phyloP scores from a whole-genome alignment of 1,139 yeast species.

The Sugiyamaella grinbergsii region DNA sequence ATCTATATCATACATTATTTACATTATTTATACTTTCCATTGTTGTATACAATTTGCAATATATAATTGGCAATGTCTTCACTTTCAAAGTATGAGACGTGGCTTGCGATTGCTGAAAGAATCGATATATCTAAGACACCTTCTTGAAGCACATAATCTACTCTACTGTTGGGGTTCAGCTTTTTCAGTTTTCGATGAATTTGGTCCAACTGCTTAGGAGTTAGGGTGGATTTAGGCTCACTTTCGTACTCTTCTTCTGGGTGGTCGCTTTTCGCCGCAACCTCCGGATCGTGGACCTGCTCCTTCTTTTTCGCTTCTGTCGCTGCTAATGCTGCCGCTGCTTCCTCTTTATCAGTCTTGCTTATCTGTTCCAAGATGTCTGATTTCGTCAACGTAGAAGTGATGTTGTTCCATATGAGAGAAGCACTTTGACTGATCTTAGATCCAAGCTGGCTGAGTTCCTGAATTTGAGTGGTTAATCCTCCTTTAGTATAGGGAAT shows the following conservation, averaged over 20 bases:
- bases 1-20: constrained; percentile 10
- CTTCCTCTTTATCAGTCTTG: constrained; percentile 17
- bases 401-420: constrained; percentile 45
- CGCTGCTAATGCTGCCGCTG: constrained; percentile 7
- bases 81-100: constrained; percentile 85
- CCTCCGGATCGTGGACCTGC: not conserved
- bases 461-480: constrained; percentile 50
- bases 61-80: constrained; percentile 81
- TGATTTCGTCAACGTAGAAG: constrained; percentile 19
- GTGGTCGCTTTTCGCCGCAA: not conserved
- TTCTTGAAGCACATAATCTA: constrained; percentile 80
- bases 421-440: constrained; percentile 50
- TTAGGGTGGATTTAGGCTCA: constrained; percentile 8
- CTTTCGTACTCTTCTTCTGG: not conserved
- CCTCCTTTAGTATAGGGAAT: constrained; percentile 57
- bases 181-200: constrained; percentile 34
- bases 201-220: constrained; percentile 30
- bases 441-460: constrained; percentile 46
- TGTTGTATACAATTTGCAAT: constrained; percentile 39
- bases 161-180: constrained; percentile 66
- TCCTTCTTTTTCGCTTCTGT: not conserved
- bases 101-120: constrained; percentile 81
- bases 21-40: constrained; percentile 6
- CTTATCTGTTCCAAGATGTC: constrained; percentile 19
- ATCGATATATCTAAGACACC: constrained; percentile 79